Percentiles rank a stretch among this genome's conserved stretches.
phyloP scores from a whole-genome alignment of 2,329 filamentous ascomycete species.

The Chaetomiaceae sp. region DNA sequence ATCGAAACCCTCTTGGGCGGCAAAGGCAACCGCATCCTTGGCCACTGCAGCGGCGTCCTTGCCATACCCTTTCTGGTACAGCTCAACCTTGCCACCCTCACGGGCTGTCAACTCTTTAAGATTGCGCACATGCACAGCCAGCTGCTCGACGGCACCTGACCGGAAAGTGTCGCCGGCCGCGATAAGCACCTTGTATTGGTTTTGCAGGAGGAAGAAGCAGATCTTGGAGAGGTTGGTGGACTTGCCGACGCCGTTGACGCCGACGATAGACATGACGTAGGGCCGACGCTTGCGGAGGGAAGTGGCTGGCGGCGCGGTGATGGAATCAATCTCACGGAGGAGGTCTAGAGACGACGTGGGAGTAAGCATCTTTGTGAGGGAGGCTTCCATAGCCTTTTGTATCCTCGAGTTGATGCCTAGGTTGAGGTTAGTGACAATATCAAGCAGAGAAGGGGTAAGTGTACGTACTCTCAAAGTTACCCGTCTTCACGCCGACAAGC shows the following conservation, averaged over 20 bases:
- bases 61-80: conserved; percentile 96
- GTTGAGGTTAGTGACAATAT: conserved; percentile 19
- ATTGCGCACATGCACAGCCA: conserved; percentile 92
- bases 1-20: conserved; percentile 71
- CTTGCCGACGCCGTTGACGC: conserved; percentile 97
- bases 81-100: conserved; percentile 78
- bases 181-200: conserved; percentile 92
- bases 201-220: conserved; percentile 95
- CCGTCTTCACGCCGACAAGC: conserved; percentile 84
- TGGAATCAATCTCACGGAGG: conserved; percentile 82
- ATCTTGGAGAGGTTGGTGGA: conserved; percentile 98
- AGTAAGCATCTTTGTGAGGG: conserved; percentile 90
- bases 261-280: conserved; percentile 97
- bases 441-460: conserved; percentile 26
- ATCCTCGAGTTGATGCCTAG: conserved; percentile 73
- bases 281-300: conserved; percentile 66
- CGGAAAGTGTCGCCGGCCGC: conserved; percentile 96
- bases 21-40: conserved; percentile 84
- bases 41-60: conserved; percentile 96
- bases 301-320: conserved; percentile 62
- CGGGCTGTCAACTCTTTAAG: conserved; percentile 81
- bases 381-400: conserved; percentile 82
- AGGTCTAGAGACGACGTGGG: conserved; percentile 93
- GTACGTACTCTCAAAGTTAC: conserved; percentile 69
- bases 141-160: conserved; percentile 92